Conservation (phyloP, 2,329 filamentous ascomycete species). For the Verticillium tricorpus region DNA sequence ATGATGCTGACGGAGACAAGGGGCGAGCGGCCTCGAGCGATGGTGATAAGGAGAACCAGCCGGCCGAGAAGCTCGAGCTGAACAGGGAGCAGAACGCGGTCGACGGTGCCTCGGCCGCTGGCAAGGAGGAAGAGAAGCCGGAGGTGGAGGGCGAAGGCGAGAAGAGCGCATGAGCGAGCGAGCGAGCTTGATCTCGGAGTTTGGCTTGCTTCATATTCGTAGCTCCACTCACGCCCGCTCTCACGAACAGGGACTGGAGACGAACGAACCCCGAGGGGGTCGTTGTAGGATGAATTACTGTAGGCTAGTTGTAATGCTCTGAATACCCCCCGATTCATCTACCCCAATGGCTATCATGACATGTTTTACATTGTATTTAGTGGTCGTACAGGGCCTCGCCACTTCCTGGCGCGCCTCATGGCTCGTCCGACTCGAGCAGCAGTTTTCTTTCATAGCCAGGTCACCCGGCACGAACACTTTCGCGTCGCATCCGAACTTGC, state of each 20-base stretch:
- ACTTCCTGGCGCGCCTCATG: not conserved
- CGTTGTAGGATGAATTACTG: not conserved
- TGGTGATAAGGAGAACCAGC: slow-evolving; percentile 44
- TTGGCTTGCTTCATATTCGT: not conserved
- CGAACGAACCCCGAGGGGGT: not conserved
- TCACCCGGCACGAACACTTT: not conserved
- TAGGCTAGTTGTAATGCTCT: not conserved
- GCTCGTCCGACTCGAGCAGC: not conserved
- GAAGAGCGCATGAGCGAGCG: not conserved
- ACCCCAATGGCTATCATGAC: not conserved
- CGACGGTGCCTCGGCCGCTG: not conserved
- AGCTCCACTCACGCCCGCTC: not conserved
- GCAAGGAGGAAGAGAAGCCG: slow-evolving; percentile 3
- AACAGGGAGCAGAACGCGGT: not conserved
- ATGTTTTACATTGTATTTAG: not conserved
- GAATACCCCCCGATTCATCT: not conserved
- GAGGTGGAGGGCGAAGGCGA: slow-evolving; percentile 1
- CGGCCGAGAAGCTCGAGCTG: slow-evolving; percentile 11
- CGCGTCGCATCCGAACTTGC: not conserved
- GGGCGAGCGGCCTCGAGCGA: slow-evolving; percentile 25
- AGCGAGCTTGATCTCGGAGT: not conserved
- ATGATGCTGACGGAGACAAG: slow-evolving; percentile 19
- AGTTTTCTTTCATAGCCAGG: not conserved
- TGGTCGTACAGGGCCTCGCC: not conserved
- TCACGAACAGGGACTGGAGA: not conserved